Conservation (phyloP, 805 yeast genomes). For the Yarrowia deformans region DNA sequence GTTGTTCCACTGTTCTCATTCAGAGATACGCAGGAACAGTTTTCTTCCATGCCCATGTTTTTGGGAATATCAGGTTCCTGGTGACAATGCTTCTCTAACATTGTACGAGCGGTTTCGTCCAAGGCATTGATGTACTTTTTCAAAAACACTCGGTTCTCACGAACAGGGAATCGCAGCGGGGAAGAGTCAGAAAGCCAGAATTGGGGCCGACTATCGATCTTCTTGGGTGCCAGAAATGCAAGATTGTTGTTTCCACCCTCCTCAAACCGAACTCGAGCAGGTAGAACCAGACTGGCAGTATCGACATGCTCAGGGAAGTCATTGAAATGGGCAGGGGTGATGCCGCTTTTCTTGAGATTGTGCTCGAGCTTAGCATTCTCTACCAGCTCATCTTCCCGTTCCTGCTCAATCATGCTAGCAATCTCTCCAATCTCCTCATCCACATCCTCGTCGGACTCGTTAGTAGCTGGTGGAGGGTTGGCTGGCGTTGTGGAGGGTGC, state of each 20-base stretch:
- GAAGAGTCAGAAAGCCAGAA: constrained; percentile 70
- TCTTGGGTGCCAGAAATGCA: constrained; percentile 41
- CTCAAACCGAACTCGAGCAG: constrained; percentile 59
- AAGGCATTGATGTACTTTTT: constrained; percentile 42
- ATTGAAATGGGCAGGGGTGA: constrained; percentile 2
- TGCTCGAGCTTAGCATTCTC: constrained; percentile 25
- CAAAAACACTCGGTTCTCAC: constrained; percentile 68
- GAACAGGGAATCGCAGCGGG: constrained; percentile 73
- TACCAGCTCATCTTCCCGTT: constrained; percentile 23
- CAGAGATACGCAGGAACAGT: constrained; percentile 11
- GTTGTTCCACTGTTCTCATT: constrained; percentile 10
- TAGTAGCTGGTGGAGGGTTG: not conserved
- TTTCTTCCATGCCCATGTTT: not conserved
- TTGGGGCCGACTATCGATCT: constrained; percentile 41
- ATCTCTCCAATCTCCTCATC: constrained; percentile 31
- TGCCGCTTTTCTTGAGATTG: constrained; percentile 14
- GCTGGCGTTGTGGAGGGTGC: not conserved
- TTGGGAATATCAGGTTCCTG: constrained; percentile 5
- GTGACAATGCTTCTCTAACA: constrained; percentile 14
- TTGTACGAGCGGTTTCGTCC: constrained; percentile 40
- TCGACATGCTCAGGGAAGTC: constrained; percentile 32
- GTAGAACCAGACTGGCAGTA: constrained; percentile 41
- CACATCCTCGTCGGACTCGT: not conserved
- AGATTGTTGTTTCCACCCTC: constrained; percentile 52
- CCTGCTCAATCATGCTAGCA: constrained; percentile 27